phyloP scores from a whole-genome alignment of 2,329 filamentous ascomycete genomes.

The Colletotrichum gigasporum region DNA sequence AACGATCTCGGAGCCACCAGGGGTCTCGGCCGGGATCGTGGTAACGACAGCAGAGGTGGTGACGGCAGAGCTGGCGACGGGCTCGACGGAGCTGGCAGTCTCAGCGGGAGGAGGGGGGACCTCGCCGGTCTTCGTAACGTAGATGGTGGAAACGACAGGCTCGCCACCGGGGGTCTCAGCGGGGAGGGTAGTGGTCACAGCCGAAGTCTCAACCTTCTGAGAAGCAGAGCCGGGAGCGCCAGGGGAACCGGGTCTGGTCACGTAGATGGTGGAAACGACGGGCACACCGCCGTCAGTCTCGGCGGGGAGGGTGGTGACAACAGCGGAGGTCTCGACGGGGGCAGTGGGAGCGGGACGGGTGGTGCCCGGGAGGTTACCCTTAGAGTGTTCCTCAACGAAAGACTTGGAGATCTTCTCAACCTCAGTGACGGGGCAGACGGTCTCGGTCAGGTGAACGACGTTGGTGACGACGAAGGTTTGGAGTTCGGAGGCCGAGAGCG shows the following conservation, averaged over 20 bases:
- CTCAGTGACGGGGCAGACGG: conserved; percentile 17
- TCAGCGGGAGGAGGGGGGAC: neutral
- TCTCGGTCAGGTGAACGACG: conserved; percentile 30
- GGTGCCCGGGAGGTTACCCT: too few species aligned
- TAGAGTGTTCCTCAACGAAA: too few species aligned
- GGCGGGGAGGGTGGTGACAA: conserved; percentile 11
- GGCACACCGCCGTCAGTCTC: neutral
- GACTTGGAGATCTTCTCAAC: conserved; percentile 26
- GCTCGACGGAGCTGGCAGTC: neutral
- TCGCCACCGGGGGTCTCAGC: neutral
- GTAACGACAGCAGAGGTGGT: conserved; percentile 9
- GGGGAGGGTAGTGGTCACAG: conserved; percentile 5
- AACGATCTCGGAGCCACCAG: neutral
- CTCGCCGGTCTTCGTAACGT: conserved; percentile 13
- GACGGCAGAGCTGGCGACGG: conserved; percentile 14
- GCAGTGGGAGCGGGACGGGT: conserved; percentile 19
- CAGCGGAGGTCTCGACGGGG: conserved; percentile 14
- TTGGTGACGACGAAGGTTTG: conserved; percentile 24
- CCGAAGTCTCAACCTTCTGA: conserved; percentile 1
- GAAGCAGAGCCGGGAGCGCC: neutral
- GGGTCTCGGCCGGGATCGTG: conserved; percentile 5
- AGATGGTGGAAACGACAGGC: conserved; percentile 8
- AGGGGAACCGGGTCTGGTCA: neutral
- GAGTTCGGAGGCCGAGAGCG: too few species aligned
- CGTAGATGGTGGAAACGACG: conserved; percentile 14